Conservation (phyloP, 2,329 filamentous ascomycete species). For the Exserohilum turcica region DNA sequence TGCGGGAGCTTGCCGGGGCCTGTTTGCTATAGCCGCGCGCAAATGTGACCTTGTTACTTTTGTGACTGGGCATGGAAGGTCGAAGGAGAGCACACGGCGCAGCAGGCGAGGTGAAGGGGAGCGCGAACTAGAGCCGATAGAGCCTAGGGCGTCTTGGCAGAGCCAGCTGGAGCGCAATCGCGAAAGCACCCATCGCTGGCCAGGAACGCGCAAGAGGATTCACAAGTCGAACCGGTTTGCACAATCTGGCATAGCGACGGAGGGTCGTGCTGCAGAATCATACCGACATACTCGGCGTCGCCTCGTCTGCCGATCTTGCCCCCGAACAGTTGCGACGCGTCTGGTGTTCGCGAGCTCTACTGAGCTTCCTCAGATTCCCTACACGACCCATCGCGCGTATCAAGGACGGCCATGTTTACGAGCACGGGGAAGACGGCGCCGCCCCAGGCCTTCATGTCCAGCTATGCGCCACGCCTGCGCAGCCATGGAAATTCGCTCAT, state of each 20-base stretch:
- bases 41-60: neutral
- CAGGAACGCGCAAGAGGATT: slow-evolving; percentile 34
- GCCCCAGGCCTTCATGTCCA: slow-evolving; percentile 87
- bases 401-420: slow-evolving; percentile 48
- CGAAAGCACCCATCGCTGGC: slow-evolving; percentile 28
- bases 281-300: slow-evolving; percentile 5
- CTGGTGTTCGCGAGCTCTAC: slow-evolving; percentile 33
- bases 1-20: neutral
- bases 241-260: slow-evolving; percentile 10
- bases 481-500: slow-evolving; percentile 91
- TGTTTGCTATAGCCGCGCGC: neutral
- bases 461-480: slow-evolving; percentile 88
- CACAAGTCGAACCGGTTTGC: slow-evolving; percentile 13
- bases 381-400: slow-evolving; percentile 26
- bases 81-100: neutral
- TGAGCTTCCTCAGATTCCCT: slow-evolving; percentile 36
- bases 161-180: slow-evolving; percentile 24
- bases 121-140: neutral
- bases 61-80: neutral
- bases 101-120: slow-evolving; percentile 5
- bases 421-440: slow-evolving; percentile 52
- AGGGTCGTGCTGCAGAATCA: slow-evolving; percentile 7
- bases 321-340: slow-evolving; percentile 37
- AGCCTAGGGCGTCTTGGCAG: slow-evolving; percentile 24
- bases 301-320: neutral